These are phyloP conservation scores for Alternaria tenuissima DNA, from an alignment of 2,329 filamentous ascomycete species.

Conservation along the genomic window DNA sequence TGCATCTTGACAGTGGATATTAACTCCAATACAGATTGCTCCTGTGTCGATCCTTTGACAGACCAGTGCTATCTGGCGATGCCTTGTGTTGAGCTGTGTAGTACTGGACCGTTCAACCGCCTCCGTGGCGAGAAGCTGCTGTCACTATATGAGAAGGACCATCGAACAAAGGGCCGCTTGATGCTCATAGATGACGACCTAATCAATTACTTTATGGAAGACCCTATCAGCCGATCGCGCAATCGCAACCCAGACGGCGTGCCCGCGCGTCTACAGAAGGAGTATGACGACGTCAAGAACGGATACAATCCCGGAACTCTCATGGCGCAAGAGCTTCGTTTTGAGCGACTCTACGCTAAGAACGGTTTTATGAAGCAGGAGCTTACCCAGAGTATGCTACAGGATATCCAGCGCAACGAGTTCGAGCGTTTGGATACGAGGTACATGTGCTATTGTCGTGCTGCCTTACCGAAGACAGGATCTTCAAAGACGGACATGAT, in stretches of 20 bases:
- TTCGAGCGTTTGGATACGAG: neutral
- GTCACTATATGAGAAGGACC: constrained; percentile 22
- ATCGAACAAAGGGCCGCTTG: constrained; percentile 26
- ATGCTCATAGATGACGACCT: constrained; percentile 39
- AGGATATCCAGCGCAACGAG: constrained; percentile 13
- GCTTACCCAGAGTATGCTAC: constrained; percentile 14
- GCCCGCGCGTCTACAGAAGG: constrained; percentile 21
- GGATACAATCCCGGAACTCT: constrained; percentile 21
- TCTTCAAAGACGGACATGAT: constrained; percentile 3
- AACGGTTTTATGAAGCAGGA: constrained; percentile 20
- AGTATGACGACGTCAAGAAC: constrained; percentile 18
- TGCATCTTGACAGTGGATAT: neutral
- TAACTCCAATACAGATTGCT: constrained; percentile 13
- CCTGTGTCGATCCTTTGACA: constrained; percentile 28
- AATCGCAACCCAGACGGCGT: neutral
- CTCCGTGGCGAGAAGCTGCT: constrained; percentile 30
- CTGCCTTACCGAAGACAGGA: neutral
- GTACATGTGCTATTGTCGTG: constrained; percentile 33
- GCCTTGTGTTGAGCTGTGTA: constrained; percentile 15
- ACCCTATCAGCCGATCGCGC: neutral
- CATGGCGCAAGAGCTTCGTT: constrained; percentile 27
- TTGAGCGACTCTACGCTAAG: constrained; percentile 20
- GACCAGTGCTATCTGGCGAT: constrained; percentile 32
- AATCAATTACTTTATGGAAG: constrained; percentile 18
- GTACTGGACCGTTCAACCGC: constrained; percentile 33